phyloP scores from a whole-genome alignment of 805 yeast genomes.

The Metschnikowia koreensis region DNA sequence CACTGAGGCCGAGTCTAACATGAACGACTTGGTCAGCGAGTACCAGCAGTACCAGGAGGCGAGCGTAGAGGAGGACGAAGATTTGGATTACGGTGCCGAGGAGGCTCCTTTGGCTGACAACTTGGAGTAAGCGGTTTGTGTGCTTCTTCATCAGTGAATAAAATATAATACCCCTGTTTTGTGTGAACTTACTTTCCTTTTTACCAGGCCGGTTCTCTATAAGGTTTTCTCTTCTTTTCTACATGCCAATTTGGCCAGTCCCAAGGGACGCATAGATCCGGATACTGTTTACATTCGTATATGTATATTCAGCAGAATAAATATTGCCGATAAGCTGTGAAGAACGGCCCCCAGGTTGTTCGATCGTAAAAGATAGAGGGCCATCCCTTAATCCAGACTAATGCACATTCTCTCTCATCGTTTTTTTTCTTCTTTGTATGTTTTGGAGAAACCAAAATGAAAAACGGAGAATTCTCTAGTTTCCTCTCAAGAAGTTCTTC shows the following conservation, averaged over 20 bases:
- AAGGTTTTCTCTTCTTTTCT: not conserved
- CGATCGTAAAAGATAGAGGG: not conserved
- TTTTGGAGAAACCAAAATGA: too few relatives aligned
- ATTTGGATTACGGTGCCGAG: slow-evolving; percentile 65
- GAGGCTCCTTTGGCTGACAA: slow-evolving; percentile 56
- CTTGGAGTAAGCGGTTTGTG: slow-evolving; percentile 31
- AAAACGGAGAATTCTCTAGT: slow-evolving; percentile 19
- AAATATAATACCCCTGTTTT: slow-evolving; percentile 10
- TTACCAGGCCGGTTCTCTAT: not conserved
- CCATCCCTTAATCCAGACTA: not conserved
- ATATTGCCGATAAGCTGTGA: not conserved
- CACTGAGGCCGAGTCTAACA: slow-evolving; percentile 88
- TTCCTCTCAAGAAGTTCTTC: slow-evolving; percentile 70
- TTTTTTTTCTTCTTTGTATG: not conserved
- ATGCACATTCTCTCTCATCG: not conserved
- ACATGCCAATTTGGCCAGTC: not conserved
- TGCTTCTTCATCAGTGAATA: slow-evolving; percentile 4
- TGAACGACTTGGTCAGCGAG: slow-evolving; percentile 85
- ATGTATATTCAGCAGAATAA: not conserved
- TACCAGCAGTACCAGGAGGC: slow-evolving; percentile 90
- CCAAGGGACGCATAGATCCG: not conserved
- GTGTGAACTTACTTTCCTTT: not conserved
- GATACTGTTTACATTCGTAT: not conserved
- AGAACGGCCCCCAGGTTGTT: not conserved
- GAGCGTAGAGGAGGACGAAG: slow-evolving; percentile 73